A percentile compares a stretch with the other conserved stretches of the same genome.
These are phyloP conservation scores for Trichoderma simmonsii DNA, from an alignment of 2,329 filamentous ascomycete genomes.

Conservation along the genomic window DNA sequence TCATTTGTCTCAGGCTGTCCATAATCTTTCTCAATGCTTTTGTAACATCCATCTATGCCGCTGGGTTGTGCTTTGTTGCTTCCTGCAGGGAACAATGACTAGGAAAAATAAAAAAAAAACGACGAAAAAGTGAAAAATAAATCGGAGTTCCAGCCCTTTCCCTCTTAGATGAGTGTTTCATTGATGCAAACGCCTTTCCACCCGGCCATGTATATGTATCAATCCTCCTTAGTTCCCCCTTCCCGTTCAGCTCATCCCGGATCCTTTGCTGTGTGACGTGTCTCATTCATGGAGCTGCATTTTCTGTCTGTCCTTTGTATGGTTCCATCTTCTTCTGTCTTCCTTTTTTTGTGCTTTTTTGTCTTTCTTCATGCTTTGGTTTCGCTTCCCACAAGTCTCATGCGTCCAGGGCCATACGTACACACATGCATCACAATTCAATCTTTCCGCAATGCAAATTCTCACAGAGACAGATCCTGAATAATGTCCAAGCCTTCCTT, in stretches of 20 bases:
- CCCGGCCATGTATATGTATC: slow-evolving; percentile 21
- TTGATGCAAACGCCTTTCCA: slow-evolving; percentile 21
- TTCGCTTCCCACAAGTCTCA: neutral
- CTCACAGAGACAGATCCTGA: slow-evolving; percentile 14
- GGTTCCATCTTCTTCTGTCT: neutral
- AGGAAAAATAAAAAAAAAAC: slow-evolving; percentile 1
- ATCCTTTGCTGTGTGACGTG: slow-evolving; percentile 2
- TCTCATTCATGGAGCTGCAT: slow-evolving; percentile 12
- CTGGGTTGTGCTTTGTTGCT: slow-evolving; percentile 13
- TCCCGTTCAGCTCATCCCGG: neutral
- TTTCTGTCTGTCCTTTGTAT: neutral
- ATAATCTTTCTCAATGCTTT: slow-evolving; percentile 25
- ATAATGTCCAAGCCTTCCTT: slow-evolving; percentile 19
- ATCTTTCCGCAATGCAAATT: slow-evolving; percentile 4
- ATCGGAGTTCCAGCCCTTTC: neutral
- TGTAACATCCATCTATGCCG: slow-evolving; percentile 25
- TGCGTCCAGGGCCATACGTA: neutral
- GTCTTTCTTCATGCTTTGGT: neutral
- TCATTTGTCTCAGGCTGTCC: slow-evolving; percentile 17
- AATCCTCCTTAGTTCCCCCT: slow-evolving; percentile 15
- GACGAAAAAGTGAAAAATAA: neutral
- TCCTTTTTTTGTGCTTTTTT: neutral
- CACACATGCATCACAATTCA: neutral
- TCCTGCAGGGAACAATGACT: slow-evolving; percentile 7
- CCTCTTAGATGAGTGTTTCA: slow-evolving; percentile 16